Percentiles rank a stretch among this genome's conserved stretches.
Conservation (phyloP, 441 rosid genomes). For the Corymbia calophylla region DNA sequence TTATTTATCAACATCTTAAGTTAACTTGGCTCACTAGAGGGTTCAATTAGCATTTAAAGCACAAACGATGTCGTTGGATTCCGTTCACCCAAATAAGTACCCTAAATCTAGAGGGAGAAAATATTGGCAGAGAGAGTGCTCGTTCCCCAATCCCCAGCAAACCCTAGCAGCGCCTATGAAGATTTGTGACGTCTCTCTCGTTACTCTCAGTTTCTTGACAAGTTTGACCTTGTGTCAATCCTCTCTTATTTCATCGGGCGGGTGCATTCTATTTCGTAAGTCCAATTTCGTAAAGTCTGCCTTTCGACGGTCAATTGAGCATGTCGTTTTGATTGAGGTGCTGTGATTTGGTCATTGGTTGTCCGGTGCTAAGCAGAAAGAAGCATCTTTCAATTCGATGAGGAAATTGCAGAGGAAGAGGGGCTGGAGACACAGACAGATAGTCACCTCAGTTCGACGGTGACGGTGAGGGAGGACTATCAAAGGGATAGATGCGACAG, state of each 20-base stretch:
- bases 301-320: neutral
- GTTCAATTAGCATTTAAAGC: too few species aligned
- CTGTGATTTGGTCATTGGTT: neutral
- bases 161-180: neutral
- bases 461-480: neutral
- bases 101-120: too few species aligned
- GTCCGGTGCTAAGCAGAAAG: neutral
- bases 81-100: too few species aligned
- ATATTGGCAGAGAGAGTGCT: neutral
- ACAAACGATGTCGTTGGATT: too few species aligned
- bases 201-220: neutral
- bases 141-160: neutral
- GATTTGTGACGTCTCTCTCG: too few species aligned
- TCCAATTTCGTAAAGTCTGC: neutral
- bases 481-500: neutral
- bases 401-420: neutral
- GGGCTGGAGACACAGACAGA: neutral
- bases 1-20: too few species aligned
- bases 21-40: too few species aligned
- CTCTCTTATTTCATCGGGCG: neutral
- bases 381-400: neutral
- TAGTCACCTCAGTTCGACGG: neutral
- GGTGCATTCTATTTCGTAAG: neutral
- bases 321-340: neutral
- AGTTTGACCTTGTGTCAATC: too few species aligned